phyloP scores from a whole-genome alignment of 345 rosid genomes.

The Leavenworthia alabamica region DNA sequence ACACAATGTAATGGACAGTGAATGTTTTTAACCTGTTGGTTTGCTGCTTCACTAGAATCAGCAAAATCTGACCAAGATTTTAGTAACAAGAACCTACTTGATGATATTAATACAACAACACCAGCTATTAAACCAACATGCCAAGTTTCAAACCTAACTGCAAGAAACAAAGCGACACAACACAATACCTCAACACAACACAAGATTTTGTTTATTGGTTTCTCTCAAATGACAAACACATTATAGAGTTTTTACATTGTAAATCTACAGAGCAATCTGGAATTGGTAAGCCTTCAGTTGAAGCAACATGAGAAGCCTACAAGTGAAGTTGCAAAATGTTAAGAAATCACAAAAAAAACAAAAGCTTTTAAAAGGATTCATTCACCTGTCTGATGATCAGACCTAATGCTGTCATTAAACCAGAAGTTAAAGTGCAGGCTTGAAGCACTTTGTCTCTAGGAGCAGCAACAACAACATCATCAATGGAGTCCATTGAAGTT shows the following conservation, averaged over 20 bases:
- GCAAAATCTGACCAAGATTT: constrained; percentile 76
- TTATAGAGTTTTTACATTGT: constrained; percentile 33
- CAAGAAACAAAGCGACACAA: constrained; percentile 20
- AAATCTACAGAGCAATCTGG: constrained; percentile 57
- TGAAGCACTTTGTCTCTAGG: constrained; percentile 68
- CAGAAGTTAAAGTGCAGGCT: constrained; percentile 70
- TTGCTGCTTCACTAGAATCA: constrained; percentile 79
- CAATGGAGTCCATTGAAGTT: constrained; percentile 10
- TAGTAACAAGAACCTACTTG: constrained; percentile 58
- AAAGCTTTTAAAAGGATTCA: background rate
- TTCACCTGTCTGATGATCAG: constrained; percentile 60
- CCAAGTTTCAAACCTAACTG: constrained; percentile 86
- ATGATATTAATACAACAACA: constrained; percentile 58
- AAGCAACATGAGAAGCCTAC: constrained; percentile 79
- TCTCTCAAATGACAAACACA: background rate
- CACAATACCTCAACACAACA: background rate
- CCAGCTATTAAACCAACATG: constrained; percentile 68
- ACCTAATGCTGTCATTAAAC: constrained; percentile 61
- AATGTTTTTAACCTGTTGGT: constrained; percentile 58
- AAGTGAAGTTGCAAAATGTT: constrained; percentile 4
- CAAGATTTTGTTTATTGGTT: background rate
- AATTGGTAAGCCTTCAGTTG: constrained; percentile 56
- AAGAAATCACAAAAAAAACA: background rate
- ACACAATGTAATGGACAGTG: background rate
- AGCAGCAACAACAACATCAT: constrained; percentile 28